These are phyloP conservation scores for Mucor indicus DNA, from an alignment of 371 early-diverging fungal genomes.

Conservation along the genomic window DNA sequence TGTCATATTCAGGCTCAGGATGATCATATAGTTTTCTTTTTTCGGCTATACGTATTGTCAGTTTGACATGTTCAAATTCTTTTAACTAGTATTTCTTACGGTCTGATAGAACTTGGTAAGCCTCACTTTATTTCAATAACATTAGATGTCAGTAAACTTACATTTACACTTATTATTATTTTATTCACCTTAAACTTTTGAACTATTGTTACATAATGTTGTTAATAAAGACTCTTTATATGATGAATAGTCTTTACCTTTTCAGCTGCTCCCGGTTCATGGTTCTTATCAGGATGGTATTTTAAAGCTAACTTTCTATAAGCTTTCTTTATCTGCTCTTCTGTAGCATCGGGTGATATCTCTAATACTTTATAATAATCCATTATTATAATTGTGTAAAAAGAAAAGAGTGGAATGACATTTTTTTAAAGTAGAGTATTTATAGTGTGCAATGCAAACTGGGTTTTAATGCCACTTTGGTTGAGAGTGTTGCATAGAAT, in stretches of 20 bases:
- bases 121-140: slow-evolving; percentile 5
- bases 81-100: slow-evolving; percentile 10
- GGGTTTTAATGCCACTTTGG: too few species aligned
- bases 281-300: slow-evolving; percentile 85
- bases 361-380: slow-evolving; percentile 94
- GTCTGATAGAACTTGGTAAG: slow-evolving; percentile 19
- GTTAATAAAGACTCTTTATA: too few species aligned
- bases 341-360: slow-evolving; percentile 69
- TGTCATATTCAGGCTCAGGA: neutral
- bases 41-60: slow-evolving; percentile 10
- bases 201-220: slow-evolving; percentile 11
- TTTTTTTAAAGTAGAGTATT: too few species aligned
- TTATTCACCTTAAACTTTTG: slow-evolving; percentile 14
- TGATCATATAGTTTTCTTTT: slow-evolving; percentile 14
- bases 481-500: too few species aligned
- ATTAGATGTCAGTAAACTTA: too few species aligned
- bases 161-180: neutral
- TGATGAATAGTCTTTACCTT: slow-evolving; percentile 6
- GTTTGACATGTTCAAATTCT: neutral
- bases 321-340: slow-evolving; percentile 89
- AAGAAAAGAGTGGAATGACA: too few species aligned
- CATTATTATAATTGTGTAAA: neutral
- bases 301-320: slow-evolving; percentile 81
- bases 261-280: slow-evolving; percentile 22
- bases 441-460: too few species aligned